Evolutionary conservation across 306 rosid species (phyloP).

Genomic region (Ceratonia siliqua): DNA sequence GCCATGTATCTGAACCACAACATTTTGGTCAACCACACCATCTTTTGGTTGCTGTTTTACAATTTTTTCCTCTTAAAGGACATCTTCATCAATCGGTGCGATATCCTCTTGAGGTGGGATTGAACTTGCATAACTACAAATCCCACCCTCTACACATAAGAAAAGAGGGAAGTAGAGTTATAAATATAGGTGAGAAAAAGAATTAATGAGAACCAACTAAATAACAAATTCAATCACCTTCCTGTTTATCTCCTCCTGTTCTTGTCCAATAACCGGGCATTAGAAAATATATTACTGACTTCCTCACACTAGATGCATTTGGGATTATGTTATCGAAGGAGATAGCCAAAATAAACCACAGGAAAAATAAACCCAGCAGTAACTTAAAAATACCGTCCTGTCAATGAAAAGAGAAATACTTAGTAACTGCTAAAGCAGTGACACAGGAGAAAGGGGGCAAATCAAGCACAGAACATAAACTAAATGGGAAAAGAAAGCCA

Average conservation of each 20-base stretch:
- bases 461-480: slow-evolving; percentile 16
- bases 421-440: neutral
- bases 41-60: slow-evolving; percentile 57
- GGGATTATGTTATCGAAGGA: slow-evolving; percentile 88
- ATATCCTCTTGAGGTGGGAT: slow-evolving; percentile 46
- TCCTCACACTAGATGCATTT: slow-evolving; percentile 84
- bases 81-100: slow-evolving; percentile 83
- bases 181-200: slow-evolving; percentile 28
- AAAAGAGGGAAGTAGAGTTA: slow-evolving; percentile 16
- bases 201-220: slow-evolving; percentile 19
- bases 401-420: slow-evolving; percentile 36
- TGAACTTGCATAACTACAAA: slow-evolving; percentile 70
- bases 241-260: slow-evolving; percentile 67
- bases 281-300: slow-evolving; percentile 71
- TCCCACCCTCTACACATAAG: slow-evolving; percentile 63
- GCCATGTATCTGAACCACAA: slow-evolving; percentile 86
- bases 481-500: slow-evolving; percentile 5
- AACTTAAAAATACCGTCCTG: slow-evolving; percentile 74
- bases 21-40: slow-evolving; percentile 47
- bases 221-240: slow-evolving; percentile 51
- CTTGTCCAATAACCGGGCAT: slow-evolving; percentile 77
- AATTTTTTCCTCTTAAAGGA: slow-evolving; percentile 71
- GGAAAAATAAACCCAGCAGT: slow-evolving; percentile 64
- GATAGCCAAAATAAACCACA: slow-evolving; percentile 84
- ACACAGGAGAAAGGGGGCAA: slow-evolving; percentile 12